A percentile compares a stretch with the other conserved stretches of the same genome.
Evolutionary conservation across 768 basidiomycete genomes (phyloP).

Genomic region (Udeniomyces megalosporus): DNA sequence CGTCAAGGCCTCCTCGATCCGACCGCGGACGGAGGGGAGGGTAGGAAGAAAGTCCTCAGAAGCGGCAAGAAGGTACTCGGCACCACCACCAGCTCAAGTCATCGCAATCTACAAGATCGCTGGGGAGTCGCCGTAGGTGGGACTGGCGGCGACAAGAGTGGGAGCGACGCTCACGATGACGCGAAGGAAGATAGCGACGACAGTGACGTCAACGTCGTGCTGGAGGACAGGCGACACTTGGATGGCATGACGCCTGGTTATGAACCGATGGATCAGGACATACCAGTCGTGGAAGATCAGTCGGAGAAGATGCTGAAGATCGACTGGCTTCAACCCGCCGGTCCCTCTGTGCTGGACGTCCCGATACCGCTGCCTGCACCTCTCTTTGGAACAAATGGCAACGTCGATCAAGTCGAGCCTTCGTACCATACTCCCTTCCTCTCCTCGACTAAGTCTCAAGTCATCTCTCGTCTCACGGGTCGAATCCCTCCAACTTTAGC

Average conservation of each 20-base stretch:
- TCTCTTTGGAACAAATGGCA: too few species aligned
- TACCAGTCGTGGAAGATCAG: too few species aligned
- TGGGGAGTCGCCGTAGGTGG: background rate
- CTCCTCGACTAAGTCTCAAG: slow-evolving; percentile 2
- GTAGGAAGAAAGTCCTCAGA: background rate
- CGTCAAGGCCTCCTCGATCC: background rate
- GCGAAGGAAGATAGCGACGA: background rate
- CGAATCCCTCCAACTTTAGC: background rate
- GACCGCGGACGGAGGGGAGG: background rate
- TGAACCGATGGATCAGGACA: too few species aligned
- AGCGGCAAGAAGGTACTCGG: background rate
- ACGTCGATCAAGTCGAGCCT: background rate
- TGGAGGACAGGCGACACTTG: too few species aligned
- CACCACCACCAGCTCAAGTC: background rate
- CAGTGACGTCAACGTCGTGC: background rate
- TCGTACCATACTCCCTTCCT: background rate
- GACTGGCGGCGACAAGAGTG: background rate
- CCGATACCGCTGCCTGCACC: too few species aligned
- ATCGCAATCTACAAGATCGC: background rate
- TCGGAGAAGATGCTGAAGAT: too few species aligned
- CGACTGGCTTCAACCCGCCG: too few species aligned
- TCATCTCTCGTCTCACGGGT: slow-evolving; percentile 8
- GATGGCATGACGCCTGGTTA: too few species aligned
- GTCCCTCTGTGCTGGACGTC: too few species aligned
- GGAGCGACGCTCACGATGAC: too few species aligned